These are phyloP conservation scores for Cyberlindnera americana DNA, from an alignment of 805 yeast genomes.

Conservation along the genomic window DNA sequence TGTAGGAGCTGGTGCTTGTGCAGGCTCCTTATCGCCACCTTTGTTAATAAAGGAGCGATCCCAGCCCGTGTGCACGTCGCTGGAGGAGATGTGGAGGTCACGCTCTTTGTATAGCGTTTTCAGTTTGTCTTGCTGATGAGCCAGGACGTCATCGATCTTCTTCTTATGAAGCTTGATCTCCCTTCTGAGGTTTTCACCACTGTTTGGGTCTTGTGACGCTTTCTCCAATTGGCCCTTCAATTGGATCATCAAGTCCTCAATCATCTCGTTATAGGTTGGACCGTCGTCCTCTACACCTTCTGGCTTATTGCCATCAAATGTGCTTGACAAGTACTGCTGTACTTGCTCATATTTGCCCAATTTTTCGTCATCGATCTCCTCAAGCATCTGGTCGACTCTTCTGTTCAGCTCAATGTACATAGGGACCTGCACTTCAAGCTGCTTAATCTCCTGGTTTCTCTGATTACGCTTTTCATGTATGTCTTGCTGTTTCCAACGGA, in stretches of 20 bases:
- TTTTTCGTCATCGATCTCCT: slow-evolving; percentile 37
- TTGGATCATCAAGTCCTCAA: slow-evolving; percentile 83
- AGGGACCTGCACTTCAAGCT: slow-evolving; percentile 69
- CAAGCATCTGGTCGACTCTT: slow-evolving; percentile 65
- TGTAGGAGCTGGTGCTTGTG: slow-evolving; percentile 16
- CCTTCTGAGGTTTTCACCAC: slow-evolving; percentile 36
- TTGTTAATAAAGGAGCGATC: slow-evolving; percentile 80
- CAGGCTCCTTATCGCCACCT: slow-evolving; percentile 26
- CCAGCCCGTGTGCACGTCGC: slow-evolving; percentile 89
- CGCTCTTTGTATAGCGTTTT: slow-evolving; percentile 68
- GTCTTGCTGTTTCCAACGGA: slow-evolving; percentile 95
- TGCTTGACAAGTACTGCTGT: slow-evolving; percentile 40
- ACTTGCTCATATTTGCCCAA: slow-evolving; percentile 32
- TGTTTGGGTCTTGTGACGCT: slow-evolving; percentile 42
- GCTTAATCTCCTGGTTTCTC: slow-evolving; percentile 72
- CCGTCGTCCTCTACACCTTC: slow-evolving; percentile 42
- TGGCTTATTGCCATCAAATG: slow-evolving; percentile 64
- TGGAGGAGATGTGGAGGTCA: slow-evolving; percentile 74
- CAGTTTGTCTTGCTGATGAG: slow-evolving; percentile 62
- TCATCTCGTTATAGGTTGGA: slow-evolving; percentile 85
- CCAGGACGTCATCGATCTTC: slow-evolving; percentile 65
- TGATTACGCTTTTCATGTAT: slow-evolving; percentile 90
- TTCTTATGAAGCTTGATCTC: slow-evolving; percentile 54
- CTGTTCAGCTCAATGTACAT: slow-evolving; percentile 75
- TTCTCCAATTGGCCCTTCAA: slow-evolving; percentile 56